Base-by-base conservation (phyloP, 1,284 basidiomycete species). In the Apiotrichum mycotoxinovorans region DNA sequence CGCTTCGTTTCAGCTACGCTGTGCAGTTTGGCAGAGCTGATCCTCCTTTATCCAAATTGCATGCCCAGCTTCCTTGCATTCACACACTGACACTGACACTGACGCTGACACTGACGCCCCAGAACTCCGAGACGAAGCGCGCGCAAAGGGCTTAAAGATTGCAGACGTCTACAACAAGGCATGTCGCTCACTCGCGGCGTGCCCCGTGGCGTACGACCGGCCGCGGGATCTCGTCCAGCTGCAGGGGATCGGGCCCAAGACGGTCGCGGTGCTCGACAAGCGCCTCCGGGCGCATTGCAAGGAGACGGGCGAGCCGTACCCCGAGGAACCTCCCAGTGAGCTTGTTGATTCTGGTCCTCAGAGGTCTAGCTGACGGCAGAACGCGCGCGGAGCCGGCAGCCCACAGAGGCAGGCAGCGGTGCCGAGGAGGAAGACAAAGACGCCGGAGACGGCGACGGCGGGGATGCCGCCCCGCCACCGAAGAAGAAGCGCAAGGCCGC, bases 71-170 rank as follows among this genome's bases (percentile, higher is more conserved):
- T 22, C 2, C 4, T 18, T 30, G 23, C 26, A 1, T 44, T 44
- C 12, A 12, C 5, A 5, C 30, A 44, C 10, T 18, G 23, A 5
- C 15, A 27, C 42, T 22, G 23, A 25, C 25, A 23, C 10, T 4
- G 9, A 26, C 43, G 14, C 34, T 14, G 15, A 23, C n/a, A 44
- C 60, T 56, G 54, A 56, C 49, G 18, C 30, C 12, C 11, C 47
- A 74, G 73, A 74, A 54, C 66, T 76, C 20, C 68, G 73, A 34
- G 69, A 73, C 54, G 60, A 61, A 12, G 74, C 71, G 30, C 54
- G 66, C 37, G 65, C 69, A 33, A 67, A 68, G 51, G 71, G 72
- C 2, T 51, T 63, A 15, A 73, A 73, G 51, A 66, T 69, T 2
- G 68, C 64, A 3, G 71, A 74, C 33, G 62, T 67, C 3, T 78